A percentile compares a stretch with the other conserved stretches of the same genome.
Conservation (phyloP, 2,329 filamentous ascomycete genomes). For the Colletotrichum falcatum region DNA sequence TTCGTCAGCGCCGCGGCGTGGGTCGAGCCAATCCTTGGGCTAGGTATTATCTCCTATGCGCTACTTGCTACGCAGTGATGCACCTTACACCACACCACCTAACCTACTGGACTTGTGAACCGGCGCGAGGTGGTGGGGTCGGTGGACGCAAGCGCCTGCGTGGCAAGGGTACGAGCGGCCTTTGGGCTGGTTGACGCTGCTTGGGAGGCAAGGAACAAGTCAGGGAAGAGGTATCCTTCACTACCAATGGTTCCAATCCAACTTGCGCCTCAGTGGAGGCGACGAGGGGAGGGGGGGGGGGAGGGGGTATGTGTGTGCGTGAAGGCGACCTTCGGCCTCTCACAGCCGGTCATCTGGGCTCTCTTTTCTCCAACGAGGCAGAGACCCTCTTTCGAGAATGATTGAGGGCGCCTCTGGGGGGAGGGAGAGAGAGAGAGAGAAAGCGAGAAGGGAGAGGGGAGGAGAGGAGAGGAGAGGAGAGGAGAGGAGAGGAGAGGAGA, state of each 20-base stretch:
- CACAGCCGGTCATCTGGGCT: conserved; percentile 3
- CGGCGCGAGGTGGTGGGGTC: conserved; percentile 7
- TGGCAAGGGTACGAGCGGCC: conserved; percentile 5
- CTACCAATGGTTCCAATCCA: conserved; percentile 39
- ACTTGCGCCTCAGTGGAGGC: conserved; percentile 35
- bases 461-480: neutral
- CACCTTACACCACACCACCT: too few species aligned
- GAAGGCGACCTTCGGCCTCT: conserved; percentile 11
- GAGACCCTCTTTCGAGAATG: neutral
- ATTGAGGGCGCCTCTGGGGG: neutral
- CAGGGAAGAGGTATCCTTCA: conserved; percentile 38
- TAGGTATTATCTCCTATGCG: neutral
- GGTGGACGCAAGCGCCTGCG: neutral
- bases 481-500: neutral
- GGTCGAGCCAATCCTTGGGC: conserved; percentile 35
- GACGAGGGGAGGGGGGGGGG: too few species aligned
- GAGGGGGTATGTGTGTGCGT: neutral
- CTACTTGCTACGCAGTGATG: neutral
- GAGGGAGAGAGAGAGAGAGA: neutral
- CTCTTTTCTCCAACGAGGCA: neutral
- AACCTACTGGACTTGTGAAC: conserved; percentile 34
- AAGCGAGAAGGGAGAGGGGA: neutral
- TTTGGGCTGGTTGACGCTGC: conserved; percentile 32
- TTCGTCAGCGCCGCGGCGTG: conserved; percentile 34
- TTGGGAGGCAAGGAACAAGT: conserved; percentile 27